Base-by-base conservation (phyloP, 495 filamentous ascomycete species). In the Neurospora intermedia region DNA sequence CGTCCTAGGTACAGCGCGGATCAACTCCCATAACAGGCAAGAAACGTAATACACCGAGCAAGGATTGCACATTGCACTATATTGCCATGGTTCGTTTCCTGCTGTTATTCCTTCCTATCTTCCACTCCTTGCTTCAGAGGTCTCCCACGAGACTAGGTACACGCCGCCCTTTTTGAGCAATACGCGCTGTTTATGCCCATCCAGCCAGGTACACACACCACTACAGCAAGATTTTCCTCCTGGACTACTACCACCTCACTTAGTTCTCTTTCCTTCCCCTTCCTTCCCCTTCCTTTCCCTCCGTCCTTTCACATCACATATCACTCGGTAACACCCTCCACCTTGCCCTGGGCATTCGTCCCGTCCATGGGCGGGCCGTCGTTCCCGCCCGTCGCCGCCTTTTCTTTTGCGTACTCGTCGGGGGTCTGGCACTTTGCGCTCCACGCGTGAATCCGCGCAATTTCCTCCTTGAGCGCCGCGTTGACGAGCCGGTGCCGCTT, bases 371-470 rank as follows among this genome's bases (percentile, higher is more conserved):
- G 81, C 31, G 84, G 83, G 20, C 76, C 79, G 18, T 80, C 82
- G 20, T 77, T 73, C 15, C 75, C 79, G 40, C 73, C 71, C 6
- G 79, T 77, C 0, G 76, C 73, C 59, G 76, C 83, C 79, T 87
- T 87, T 82, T 91, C 87, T 80, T 87, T 90, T 84, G 91, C 89
- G 90, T 92, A 98, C 84, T 99, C 93, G 81, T 94, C 95, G 2
- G 94, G 93, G 18, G 96, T 98, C 84, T 91, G 93, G 82, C 96
- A 98, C 83, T 94, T 97, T 35, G 96, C 93, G 73, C 93, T 95
- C 96, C 96, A 99, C n/a, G 96, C 96, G 85, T 99, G 96, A 72
- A 99, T 97, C 66, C 89, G 88, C 6, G 93, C 92, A 81, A 99
- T 96, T 85, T 99, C 96, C n/a, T 88, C 88, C 84, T 95, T 96